Percentiles rank a stretch among this genome's conserved stretches.
These are phyloP conservation scores for Mycena haematopus DNA, from an alignment of 768 basidiomycete genomes.

Conservation along the genomic window DNA sequence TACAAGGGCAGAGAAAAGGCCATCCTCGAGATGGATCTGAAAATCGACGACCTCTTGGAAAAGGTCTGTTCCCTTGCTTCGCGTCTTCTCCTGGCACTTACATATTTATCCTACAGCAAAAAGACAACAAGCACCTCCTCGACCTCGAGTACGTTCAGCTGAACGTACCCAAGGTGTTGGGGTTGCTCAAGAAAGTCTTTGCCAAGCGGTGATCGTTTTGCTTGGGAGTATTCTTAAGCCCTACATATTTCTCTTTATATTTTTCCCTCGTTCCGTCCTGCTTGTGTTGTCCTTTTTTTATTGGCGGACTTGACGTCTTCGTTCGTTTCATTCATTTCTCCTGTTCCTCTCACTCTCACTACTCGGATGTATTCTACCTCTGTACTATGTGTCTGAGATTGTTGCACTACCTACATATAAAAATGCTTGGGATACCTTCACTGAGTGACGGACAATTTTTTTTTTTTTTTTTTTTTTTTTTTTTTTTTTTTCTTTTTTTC, in stretches of 20 bases:
- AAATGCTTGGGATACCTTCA: background rate
- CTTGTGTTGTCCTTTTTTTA: constrained; percentile 24
- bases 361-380: constrained; percentile 29
- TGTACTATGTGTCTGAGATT: constrained; percentile 32
- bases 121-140: constrained; percentile 95
- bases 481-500: no score
- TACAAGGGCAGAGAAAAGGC: constrained; percentile 99
- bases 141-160: constrained; percentile 98
- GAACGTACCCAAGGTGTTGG: constrained; percentile 94
- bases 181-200: constrained; percentile 92
- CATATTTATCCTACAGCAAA: constrained; percentile 70
- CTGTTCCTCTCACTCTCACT: constrained; percentile 12
- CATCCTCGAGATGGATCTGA: constrained; percentile 99
- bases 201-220: constrained; percentile 70
- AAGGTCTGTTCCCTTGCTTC: constrained; percentile 64
- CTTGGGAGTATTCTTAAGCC: constrained; percentile 36
- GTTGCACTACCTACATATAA: constrained; percentile 4
- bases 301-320: constrained; percentile 24
- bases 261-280: constrained; percentile 4
- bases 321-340: background rate
- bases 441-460: no score
- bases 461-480: no score
- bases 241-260: constrained; percentile 29
- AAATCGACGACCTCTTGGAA: constrained; percentile 97
- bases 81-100: background rate